Base-by-base conservation (phyloP, 192 early-diverging fungal species). In the Backusella tuberculispora region DNA sequence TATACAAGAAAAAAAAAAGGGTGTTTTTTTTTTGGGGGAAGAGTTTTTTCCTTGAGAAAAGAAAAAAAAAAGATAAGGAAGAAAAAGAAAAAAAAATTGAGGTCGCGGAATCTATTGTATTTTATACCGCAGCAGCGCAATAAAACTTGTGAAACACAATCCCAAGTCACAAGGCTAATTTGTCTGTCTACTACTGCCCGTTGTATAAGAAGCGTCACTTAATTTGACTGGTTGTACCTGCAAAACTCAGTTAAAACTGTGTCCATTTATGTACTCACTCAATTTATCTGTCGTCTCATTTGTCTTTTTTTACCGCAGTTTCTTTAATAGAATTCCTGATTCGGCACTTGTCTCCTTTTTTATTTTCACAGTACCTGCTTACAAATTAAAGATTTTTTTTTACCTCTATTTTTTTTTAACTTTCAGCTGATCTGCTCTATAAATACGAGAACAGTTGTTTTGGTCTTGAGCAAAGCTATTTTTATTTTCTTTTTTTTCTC, bases 61-160 rank as follows among this genome's bases (percentile, higher is more conserved):
- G 21, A 60, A 60, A 26, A 60, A 60, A 26, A 60, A 60, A 24
- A 60, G 3, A 4, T 24, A n/a, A 50, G 48, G 26, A 60, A 34
- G 29, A 34, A 34, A 34, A 34, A 34, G 29, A 34, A 34, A 34
- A 34, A n/a, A 60, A 60, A 60, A 60, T 13, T 4, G 10, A 26
- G 53, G 53, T 60, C 53, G 53, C 12, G 24, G 10, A 21, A 60
- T 24, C 53, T 26, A 60, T 60, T 60, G 53, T 60, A 60, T 60
- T 60, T 60, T 60, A 60, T 60, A 60, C 53, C 53, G 53, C 53
- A 60, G 53, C 53, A 60, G n/a, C 53, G 3, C 26, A 60, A 60
- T 60, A 60, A 60, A 9, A 60, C 24, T 60, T 60, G 53, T 60
- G 53, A 60, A 60, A 60, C 53, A 60, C 12, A 60, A 26, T 46